These are phyloP conservation scores for Eimeria brunetti DNA, from an alignment of 169 alveolate genomes.

Conservation along the genomic window DNA sequence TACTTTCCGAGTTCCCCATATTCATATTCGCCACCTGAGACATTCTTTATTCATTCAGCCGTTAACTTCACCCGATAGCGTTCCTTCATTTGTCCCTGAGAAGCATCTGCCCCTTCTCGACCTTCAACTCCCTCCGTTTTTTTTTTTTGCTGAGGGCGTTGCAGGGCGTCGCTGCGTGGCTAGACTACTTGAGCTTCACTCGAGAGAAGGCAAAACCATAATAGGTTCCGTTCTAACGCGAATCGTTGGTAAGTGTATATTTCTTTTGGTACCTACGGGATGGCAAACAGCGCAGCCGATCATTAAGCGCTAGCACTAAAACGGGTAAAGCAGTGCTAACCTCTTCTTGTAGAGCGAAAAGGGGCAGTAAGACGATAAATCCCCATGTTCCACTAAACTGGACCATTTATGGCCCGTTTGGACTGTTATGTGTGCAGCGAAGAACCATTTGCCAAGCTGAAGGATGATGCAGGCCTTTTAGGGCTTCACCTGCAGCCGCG, in stretches of 20 bases:
- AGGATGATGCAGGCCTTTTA: background rate
- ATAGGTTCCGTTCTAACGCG: background rate
- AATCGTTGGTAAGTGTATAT: background rate
- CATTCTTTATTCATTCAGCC: background rate
- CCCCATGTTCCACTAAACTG: background rate
- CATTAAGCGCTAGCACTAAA: background rate
- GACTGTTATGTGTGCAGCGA: background rate
- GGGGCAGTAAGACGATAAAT: background rate
- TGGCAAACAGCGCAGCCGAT: background rate
- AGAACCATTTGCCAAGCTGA: background rate
- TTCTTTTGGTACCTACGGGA: background rate
- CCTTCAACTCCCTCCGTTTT: background rate
- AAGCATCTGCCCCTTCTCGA: background rate
- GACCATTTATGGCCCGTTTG: background rate
- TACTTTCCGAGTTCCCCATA: background rate
- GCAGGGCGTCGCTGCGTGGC: background rate
- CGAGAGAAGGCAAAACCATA: background rate
- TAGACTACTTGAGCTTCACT: background rate
- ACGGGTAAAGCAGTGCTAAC: background rate
- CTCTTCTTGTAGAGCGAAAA: background rate
- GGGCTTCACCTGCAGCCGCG: background rate
- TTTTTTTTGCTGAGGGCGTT: background rate
- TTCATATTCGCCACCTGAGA: background rate
- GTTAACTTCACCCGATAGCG: background rate
- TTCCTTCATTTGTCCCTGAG: background rate